Evolutionary conservation across 202 grass and related monocot genomes (phyloP).

Genomic region (Brachypodium distachyon): DNA sequence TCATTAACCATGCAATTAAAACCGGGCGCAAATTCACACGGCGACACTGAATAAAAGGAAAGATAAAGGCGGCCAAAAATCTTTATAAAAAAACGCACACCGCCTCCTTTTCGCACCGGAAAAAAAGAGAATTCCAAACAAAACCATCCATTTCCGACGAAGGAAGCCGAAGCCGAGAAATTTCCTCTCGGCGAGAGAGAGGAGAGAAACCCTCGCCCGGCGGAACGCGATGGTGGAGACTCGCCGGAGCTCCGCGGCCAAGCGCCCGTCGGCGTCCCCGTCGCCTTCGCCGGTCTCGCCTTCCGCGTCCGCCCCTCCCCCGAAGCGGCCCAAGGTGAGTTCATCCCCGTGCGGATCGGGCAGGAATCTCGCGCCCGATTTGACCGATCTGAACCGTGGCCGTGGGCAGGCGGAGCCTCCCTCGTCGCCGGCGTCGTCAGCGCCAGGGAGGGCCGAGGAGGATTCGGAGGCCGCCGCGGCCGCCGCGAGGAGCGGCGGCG

Average conservation of each 20-base stretch:
- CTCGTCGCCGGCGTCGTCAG: slow-evolving; percentile 16
- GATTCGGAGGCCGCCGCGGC: slow-evolving; percentile 3
- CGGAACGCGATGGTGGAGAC: slow-evolving; percentile 84
- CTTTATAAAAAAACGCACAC: too few relatives aligned
- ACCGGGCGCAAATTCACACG: too few relatives aligned
- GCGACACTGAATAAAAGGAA: too few relatives aligned
- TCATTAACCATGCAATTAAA: too few relatives aligned
- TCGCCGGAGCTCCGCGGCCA: slow-evolving; percentile 76
- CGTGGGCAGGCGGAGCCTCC: slow-evolving; percentile 36
- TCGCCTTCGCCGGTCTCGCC: not conserved
- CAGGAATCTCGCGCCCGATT: slow-evolving; percentile 18
- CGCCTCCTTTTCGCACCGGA: too few relatives aligned
- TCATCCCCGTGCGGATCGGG: slow-evolving; percentile 13
- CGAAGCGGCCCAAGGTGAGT: slow-evolving; percentile 87
- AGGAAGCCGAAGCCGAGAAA: not conserved
- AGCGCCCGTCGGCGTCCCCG: slow-evolving; percentile 38
- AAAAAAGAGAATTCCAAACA: not conserved
- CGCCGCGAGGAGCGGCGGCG: slow-evolving; percentile 13
- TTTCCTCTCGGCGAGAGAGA: not conserved
- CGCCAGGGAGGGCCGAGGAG: slow-evolving; percentile 26
- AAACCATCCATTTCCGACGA: slow-evolving; percentile 14
- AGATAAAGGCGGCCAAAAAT: too few relatives aligned
- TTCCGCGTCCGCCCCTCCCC: slow-evolving; percentile 38
- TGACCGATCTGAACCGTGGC: slow-evolving; percentile 19
- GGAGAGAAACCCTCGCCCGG: slow-evolving; percentile 29